A percentile compares a stretch with the other conserved stretches of the same genome.
Evolutionary conservation across 1,284 basidiomycete genomes (phyloP).

Genomic region (Sanghuangporus sanghuang): DNA sequence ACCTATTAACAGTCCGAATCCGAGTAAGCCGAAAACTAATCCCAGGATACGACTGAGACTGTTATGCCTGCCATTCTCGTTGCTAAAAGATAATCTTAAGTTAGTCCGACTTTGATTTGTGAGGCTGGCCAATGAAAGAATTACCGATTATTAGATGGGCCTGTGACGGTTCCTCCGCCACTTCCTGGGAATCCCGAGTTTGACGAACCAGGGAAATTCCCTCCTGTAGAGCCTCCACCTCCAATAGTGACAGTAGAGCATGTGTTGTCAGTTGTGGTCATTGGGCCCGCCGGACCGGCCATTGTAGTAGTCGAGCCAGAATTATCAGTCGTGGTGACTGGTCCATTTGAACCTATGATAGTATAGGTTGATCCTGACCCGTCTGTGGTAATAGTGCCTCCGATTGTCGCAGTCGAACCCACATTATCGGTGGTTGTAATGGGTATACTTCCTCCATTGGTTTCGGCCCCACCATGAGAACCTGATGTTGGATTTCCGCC

Average conservation of each 20-base stretch:
- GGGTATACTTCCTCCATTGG: background rate
- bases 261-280: constrained; percentile 2
- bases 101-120: background rate
- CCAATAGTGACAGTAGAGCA: background rate
- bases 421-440: background rate
- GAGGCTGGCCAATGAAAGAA: background rate
- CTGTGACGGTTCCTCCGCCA: constrained; percentile 15
- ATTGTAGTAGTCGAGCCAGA: background rate
- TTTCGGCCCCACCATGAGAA: background rate
- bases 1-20: background rate
- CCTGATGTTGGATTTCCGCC: background rate
- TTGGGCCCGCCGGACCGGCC: background rate
- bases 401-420: background rate
- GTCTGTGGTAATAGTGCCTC: background rate
- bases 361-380: background rate
- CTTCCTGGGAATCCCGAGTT: constrained; percentile 11
- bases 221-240: background rate
- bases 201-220: background rate
- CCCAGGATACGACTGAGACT: constrained; percentile 9
- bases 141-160: background rate
- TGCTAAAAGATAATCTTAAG: background rate
- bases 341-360: background rate
- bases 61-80: background rate
- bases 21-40: constrained; percentile 10
- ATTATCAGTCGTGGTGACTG: background rate